Base-by-base conservation (phyloP, 352 stramenopile genomes). In the Phytophthora syringae region DNA sequence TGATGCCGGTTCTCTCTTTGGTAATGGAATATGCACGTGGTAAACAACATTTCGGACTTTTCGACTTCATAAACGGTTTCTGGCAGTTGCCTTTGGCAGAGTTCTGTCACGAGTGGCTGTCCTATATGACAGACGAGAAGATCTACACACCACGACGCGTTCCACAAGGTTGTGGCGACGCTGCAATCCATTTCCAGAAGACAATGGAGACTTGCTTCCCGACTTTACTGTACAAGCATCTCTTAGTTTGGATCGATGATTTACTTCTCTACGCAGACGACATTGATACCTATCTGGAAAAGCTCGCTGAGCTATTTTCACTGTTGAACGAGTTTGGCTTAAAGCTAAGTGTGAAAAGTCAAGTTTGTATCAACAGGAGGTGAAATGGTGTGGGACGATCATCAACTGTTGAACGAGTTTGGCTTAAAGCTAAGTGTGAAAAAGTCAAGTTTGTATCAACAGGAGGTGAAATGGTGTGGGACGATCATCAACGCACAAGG, bases 121-220 rank as follows among this genome's bases (percentile, higher is more conserved):
- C 59, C 4, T 74, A 63, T n/a, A 55, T 62, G 32, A 74, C 65
- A 2, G 51, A 74, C 22, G 32, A 49, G 18, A 64, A 74, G 28
- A 55, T 68, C 5, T 74, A 48, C 25, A 73, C 59, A 28, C 65
- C 59, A 18, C 9, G 20, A 32, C 51, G 59, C 12, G 59, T 69
- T 2, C 52, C 59, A 37, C 58, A 66, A 50, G 58, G 53, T 7
- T 44, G 47, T 30, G 36, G 39, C 28, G 58, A 66, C 15, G n/a
- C 49, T 1, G 27, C 48, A 2, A 37, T 49, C 2, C 24, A 40
- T 13, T 59, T n/a, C n/a, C n/a, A n/a, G 9, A 30, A 59, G 30
- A 59, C 40, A 16, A 66, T 66, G 58, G 58, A 66, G 18, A 48
- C 16, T 15, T 60, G 48, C 24, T n/a, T n/a, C n/a, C n/a, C n/a